Evolutionary conservation across 1,284 basidiomycete species (phyloP).

Genomic region (Fomitopsis palustris): DNA sequence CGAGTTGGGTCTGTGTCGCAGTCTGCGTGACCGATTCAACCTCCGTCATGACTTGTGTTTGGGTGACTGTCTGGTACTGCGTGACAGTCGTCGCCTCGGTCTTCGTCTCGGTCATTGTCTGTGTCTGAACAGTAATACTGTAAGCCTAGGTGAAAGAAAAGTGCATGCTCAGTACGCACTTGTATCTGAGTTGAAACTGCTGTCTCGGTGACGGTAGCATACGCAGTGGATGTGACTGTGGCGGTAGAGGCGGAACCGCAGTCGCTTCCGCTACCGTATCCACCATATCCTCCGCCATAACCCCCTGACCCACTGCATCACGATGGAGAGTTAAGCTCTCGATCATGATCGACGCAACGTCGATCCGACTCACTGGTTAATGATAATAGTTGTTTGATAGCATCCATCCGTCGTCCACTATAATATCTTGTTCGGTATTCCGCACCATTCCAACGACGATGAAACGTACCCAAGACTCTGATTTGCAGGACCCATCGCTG

Average conservation of each 20-base stretch:
- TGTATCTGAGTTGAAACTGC: slow-evolving; percentile 31
- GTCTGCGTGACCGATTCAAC: slow-evolving; percentile 34
- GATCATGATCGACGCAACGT: background rate
- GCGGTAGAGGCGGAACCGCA: slow-evolving; percentile 18
- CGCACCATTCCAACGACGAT: background rate
- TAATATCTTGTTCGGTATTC: background rate
- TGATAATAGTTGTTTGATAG: slow-evolving; percentile 65
- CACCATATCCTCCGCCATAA: slow-evolving; percentile 4
- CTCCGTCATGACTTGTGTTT: slow-evolving; percentile 21
- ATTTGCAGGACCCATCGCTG: slow-evolving; percentile 49
- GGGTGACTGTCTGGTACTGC: slow-evolving; percentile 16
- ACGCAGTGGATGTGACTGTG: slow-evolving; percentile 32
- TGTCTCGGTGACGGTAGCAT: slow-evolving; percentile 36
- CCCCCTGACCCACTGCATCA: slow-evolving; percentile 10
- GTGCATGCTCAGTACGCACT: slow-evolving; percentile 17
- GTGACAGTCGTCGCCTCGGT: slow-evolving; percentile 32
- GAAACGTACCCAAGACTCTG: slow-evolving; percentile 52
- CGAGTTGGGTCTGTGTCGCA: slow-evolving; percentile 37
- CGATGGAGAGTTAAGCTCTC: background rate
- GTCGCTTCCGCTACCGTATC: slow-evolving; percentile 13
- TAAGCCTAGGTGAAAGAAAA: background rate
- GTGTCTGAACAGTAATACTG: background rate
- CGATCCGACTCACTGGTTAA: slow-evolving; percentile 36
- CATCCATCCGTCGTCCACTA: slow-evolving; percentile 48
- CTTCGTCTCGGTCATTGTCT: slow-evolving; percentile 27